phyloP scores from a whole-genome alignment of 805 yeast species.

The Zygoascus biomembranicola region DNA sequence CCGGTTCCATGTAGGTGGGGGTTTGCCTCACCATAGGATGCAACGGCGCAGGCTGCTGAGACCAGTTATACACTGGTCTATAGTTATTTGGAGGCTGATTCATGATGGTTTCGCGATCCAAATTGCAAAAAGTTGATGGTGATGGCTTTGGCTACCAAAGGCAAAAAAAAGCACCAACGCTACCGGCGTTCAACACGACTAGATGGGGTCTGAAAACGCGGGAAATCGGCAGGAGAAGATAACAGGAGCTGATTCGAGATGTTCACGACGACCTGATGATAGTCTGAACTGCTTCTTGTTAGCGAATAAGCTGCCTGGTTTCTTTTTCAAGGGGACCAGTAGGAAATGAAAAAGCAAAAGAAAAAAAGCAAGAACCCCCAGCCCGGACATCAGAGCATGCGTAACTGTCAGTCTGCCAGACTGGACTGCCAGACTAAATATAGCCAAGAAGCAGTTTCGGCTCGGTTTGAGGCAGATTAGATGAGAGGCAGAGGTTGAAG shows the following conservation, averaged over 20 bases:
- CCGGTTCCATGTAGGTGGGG: slow-evolving; percentile 6
- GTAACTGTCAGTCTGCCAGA: neutral
- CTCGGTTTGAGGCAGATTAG: too few relatives aligned
- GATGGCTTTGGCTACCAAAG: too few relatives aligned
- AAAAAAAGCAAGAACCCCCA: neutral
- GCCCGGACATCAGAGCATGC: neutral
- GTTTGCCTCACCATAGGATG: slow-evolving; percentile 6
- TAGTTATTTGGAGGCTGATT: slow-evolving; percentile 1
- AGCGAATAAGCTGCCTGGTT: neutral
- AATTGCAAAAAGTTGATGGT: neutral
- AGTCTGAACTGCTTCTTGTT: neutral
- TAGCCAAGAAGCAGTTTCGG: too few relatives aligned
- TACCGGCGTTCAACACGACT: neutral
- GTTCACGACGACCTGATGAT: neutral
- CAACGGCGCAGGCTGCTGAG: slow-evolving; percentile 7
- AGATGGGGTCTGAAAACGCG: neutral
- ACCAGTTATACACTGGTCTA: neutral
- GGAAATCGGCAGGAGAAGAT: neutral
- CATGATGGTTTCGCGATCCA: neutral
- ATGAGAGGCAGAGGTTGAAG: too few relatives aligned
- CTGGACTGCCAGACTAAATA: too few relatives aligned
- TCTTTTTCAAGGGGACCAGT: neutral
- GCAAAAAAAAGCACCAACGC: too few relatives aligned
- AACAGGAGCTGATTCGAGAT: neutral
- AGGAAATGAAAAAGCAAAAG: neutral